Evolutionary conservation across 176 grass and related monocot species (phyloP).

Genomic region (Bonia amplexicaulis): DNA sequence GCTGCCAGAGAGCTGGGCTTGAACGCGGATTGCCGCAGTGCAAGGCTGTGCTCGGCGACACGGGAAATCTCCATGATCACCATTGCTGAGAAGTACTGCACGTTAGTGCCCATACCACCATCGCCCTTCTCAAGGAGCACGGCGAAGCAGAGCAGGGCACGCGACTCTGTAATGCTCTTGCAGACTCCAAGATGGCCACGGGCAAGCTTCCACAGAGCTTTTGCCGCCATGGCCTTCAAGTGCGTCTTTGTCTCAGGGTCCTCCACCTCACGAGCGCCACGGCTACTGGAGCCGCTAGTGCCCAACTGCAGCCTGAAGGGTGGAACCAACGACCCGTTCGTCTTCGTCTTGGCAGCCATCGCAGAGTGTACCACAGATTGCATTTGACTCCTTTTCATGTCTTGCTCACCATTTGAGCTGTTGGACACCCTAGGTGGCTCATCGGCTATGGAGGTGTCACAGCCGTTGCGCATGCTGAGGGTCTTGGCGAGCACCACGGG

Average conservation of each 20-base stretch:
- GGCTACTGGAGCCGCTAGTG: slow-evolving; percentile 31
- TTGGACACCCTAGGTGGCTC: slow-evolving; percentile 4
- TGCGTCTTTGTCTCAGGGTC: slow-evolving; percentile 57
- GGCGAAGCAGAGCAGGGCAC: slow-evolving; percentile 76
- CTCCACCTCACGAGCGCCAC: slow-evolving; percentile 44
- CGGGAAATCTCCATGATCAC: slow-evolving; percentile 72
- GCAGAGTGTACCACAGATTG: slow-evolving; percentile 74
- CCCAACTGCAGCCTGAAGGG: slow-evolving; percentile 35
- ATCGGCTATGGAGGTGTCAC: background rate
- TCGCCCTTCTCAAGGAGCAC: slow-evolving; percentile 79
- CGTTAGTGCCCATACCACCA: slow-evolving; percentile 36
- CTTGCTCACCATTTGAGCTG: background rate
- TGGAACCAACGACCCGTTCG: slow-evolving; percentile 20
- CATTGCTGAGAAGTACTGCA: slow-evolving; percentile 70
- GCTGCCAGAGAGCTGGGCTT: slow-evolving; percentile 73
- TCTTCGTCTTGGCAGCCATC: slow-evolving; percentile 41
- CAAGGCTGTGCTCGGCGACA: slow-evolving; percentile 65
- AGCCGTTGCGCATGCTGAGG: slow-evolving; percentile 29
- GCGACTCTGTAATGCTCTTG: slow-evolving; percentile 86
- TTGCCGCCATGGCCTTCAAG: slow-evolving; percentile 81
- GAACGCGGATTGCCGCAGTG: slow-evolving; percentile 68
- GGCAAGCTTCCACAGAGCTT: slow-evolving; percentile 73
- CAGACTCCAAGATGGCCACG: slow-evolving; percentile 54
- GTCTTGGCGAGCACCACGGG: slow-evolving; percentile 71
- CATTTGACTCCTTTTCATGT: slow-evolving; percentile 49